Evolutionary conservation across 805 yeast species (phyloP).

Genomic region (Spathaspora gorwiae): DNA sequence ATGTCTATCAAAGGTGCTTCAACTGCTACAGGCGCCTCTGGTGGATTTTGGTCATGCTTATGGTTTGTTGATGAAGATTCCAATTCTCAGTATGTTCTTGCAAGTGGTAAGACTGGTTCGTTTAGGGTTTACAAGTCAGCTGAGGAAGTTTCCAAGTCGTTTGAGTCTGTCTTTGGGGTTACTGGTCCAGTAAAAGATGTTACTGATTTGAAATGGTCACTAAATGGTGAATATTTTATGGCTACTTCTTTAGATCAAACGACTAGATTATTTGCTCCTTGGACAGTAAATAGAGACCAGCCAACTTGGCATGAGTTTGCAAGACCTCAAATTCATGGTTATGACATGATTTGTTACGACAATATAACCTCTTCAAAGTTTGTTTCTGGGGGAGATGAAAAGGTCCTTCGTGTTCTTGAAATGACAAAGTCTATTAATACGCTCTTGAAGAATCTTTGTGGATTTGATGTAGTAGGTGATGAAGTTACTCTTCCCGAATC

Average conservation of each 20-base stretch:
- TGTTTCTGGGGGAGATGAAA: slow-evolving; percentile 95
- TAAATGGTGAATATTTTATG: slow-evolving; percentile 59
- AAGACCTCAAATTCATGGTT: slow-evolving; percentile 97
- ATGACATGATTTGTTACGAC: slow-evolving; percentile 83
- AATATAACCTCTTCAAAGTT: slow-evolving; percentile 58
- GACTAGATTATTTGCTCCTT: slow-evolving; percentile 72
- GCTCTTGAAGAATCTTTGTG: slow-evolving; percentile 53
- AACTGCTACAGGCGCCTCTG: slow-evolving; percentile 93
- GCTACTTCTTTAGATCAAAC: slow-evolving; percentile 92
- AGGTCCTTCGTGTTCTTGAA: slow-evolving; percentile 81
- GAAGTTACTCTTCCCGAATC: slow-evolving; percentile 56
- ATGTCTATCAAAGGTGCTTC: slow-evolving; percentile 94
- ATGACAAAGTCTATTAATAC: slow-evolving; percentile 76
- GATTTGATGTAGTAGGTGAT: slow-evolving; percentile 22
- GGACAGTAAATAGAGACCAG: slow-evolving; percentile 33
- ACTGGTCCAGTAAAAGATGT: slow-evolving; percentile 74
- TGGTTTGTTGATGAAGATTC: slow-evolving; percentile 53
- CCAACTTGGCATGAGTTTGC: slow-evolving; percentile 85
- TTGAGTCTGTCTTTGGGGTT: slow-evolving; percentile 51
- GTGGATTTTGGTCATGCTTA: slow-evolving; percentile 57
- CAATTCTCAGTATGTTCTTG: slow-evolving; percentile 47
- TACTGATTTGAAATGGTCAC: slow-evolving; percentile 77
- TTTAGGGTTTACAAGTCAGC: slow-evolving; percentile 69
- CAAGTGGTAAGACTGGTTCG: slow-evolving; percentile 91
- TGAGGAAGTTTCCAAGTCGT: slow-evolving; percentile 24